Evolutionary conservation across 2,329 filamentous ascomycete genomes (phyloP).

Genomic region (Fusarium sp.): DNA sequence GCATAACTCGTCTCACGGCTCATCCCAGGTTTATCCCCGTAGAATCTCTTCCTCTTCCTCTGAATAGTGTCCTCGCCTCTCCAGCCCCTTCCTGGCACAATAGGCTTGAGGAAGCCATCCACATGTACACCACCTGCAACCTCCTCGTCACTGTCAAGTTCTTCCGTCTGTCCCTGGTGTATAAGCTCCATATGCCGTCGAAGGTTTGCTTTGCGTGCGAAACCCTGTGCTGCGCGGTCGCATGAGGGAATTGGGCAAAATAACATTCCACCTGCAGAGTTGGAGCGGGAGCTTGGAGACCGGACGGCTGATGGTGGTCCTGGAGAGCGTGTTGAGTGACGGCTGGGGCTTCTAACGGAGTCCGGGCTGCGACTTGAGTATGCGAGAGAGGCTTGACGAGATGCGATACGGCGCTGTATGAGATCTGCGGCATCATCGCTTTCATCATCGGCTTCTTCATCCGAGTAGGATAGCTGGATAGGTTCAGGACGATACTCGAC

Average conservation of each 20-base stretch:
- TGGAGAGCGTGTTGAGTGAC: conserved; percentile 35
- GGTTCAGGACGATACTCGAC: conserved; percentile 46
- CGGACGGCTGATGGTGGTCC: conserved; percentile 10
- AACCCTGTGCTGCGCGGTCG: conserved; percentile 50
- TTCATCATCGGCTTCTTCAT: conserved; percentile 36
- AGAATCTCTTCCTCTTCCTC: conserved; percentile 45
- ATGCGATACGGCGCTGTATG: conserved; percentile 44
- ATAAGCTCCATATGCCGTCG: conserved; percentile 51
- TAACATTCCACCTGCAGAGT: conserved; percentile 47
- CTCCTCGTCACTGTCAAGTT: conserved; percentile 60
- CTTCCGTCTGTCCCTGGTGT: conserved; percentile 50
- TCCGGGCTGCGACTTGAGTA: conserved; percentile 42
- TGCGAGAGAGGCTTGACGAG: conserved; percentile 45
- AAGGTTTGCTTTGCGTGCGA: conserved; percentile 50
- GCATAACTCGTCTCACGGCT: conserved; percentile 25
- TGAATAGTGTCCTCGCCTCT: conserved; percentile 48
- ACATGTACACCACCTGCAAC: conserved; percentile 72
- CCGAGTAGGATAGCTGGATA: conserved; percentile 38
- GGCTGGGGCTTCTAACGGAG: conserved; percentile 33
- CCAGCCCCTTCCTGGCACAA: conserved; percentile 62
- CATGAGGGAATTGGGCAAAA: conserved; percentile 53
- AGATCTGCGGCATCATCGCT: conserved; percentile 42
- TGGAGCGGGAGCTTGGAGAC: conserved; percentile 38
- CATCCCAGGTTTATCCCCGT: conserved; percentile 25
- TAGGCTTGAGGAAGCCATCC: conserved; percentile 72